Conservation (phyloP, 139 green algal genomes). For the Auxenochlorella pyrenoidosa region DNA sequence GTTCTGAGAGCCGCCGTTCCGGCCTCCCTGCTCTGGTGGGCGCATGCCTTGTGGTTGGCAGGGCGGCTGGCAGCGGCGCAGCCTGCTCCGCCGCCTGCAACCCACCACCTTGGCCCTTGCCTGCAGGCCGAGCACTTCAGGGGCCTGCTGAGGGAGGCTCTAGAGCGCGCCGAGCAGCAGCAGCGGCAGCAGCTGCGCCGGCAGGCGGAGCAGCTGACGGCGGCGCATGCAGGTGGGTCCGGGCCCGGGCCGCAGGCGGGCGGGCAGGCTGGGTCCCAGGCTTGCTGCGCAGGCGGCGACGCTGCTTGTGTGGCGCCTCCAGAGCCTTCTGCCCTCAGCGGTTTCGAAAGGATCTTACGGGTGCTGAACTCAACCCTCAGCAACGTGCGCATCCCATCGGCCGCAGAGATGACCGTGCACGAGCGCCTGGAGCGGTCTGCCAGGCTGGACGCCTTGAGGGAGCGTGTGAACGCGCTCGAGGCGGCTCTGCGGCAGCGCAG, state of each 20-base stretch:
- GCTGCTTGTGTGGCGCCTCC: not conserved
- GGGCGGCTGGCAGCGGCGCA: not conserved
- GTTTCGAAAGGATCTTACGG: too few relatives aligned
- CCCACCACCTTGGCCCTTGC: not conserved
- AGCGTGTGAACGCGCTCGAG: constrained; percentile 43
- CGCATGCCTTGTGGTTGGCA: not conserved
- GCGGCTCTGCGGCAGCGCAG: constrained; percentile 31
- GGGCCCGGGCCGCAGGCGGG: not conserved
- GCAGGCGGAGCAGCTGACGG: constrained; percentile 44
- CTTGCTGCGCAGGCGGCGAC: not conserved
- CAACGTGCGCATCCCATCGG: not conserved
- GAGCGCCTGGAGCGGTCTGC: constrained; percentile 29
- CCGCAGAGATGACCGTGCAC: constrained; percentile 31
- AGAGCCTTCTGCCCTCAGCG: too few relatives aligned
- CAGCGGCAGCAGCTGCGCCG: constrained; percentile 36
- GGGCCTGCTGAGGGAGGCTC: constrained; percentile 4
- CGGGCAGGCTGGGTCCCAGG: not conserved
- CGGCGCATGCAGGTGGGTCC: constrained; percentile 22
- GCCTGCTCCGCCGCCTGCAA: too few relatives aligned
- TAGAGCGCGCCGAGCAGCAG: constrained; percentile 19
- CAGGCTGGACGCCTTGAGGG: constrained; percentile 35
- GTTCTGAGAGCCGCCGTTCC: not conserved
- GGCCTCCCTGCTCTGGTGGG: not conserved
- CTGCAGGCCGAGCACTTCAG: not conserved
- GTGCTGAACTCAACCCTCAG: too few relatives aligned